Percentiles rank a stretch among this genome's conserved stretches.
Evolutionary conservation across 495 filamentous ascomycete species (phyloP).

Genomic region (Aspergillus nidulans): DNA sequence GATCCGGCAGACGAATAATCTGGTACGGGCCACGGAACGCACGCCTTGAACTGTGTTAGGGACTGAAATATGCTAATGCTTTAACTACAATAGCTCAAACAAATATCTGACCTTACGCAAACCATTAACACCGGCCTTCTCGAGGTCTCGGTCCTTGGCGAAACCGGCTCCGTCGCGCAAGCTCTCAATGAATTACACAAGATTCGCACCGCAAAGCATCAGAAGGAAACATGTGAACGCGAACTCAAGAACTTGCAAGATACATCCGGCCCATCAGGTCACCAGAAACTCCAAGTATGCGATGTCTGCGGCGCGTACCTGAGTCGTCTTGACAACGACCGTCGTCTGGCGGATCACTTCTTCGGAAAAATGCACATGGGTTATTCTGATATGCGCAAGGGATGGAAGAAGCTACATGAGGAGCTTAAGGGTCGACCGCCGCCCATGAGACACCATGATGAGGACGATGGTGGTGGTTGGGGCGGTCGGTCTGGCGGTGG

Average conservation of each 20-base stretch:
- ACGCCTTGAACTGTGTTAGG: not conserved
- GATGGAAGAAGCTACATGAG: constrained; percentile 76
- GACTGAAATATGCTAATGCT: not conserved
- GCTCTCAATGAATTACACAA: constrained; percentile 85
- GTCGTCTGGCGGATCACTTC: constrained; percentile 92
- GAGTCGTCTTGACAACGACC: constrained; percentile 85
- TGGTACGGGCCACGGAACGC: constrained; percentile 43
- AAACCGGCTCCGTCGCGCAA: constrained; percentile 71
- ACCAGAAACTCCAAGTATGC: constrained; percentile 98
- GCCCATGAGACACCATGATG: constrained; percentile 51
- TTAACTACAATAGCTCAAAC: constrained; percentile 55
- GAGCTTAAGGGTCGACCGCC: constrained; percentile 72
- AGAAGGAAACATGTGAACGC: constrained; percentile 79
- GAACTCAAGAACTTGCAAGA: constrained; percentile 90
- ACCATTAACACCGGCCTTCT: constrained; percentile 78
- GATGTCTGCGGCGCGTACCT: constrained; percentile 97
- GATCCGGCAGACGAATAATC: constrained; percentile 89
- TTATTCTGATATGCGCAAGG: constrained; percentile 96
- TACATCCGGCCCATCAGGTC: constrained; percentile 83
- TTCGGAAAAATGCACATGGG: constrained; percentile 99
- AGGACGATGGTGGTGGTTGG: constrained; percentile 51
- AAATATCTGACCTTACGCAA: constrained; percentile 74
- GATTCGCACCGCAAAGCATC: constrained; percentile 70
- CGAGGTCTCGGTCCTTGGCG: constrained; percentile 81
- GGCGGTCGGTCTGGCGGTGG: constrained; percentile 44